Conservation (phyloP, 768 basidiomycete species). For the Hemileccinum rubropunctum region DNA sequence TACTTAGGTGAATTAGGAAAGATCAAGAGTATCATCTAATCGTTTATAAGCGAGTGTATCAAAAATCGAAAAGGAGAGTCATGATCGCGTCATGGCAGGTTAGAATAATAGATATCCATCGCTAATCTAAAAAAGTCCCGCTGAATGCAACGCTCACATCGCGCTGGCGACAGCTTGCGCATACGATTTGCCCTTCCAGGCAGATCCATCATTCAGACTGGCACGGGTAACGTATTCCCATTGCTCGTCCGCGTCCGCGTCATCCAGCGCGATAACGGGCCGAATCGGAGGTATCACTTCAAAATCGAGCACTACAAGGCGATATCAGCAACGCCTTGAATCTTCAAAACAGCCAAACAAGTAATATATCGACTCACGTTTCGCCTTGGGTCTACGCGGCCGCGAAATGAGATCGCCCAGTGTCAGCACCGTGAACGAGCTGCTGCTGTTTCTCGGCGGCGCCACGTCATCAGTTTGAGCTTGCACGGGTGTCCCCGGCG, state of each 20-base stretch:
- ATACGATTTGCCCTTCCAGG: slow-evolving; percentile 33
- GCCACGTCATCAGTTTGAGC: not conserved
- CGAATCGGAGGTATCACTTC: slow-evolving; percentile 32
- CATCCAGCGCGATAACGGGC: slow-evolving; percentile 32
- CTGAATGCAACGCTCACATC: slow-evolving; percentile 11
- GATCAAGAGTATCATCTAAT: slow-evolving; percentile 1
- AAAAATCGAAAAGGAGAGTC: slow-evolving; percentile 13
- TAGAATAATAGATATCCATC: slow-evolving; percentile 1
- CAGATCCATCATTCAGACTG: slow-evolving; percentile 24
- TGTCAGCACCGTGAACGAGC: slow-evolving; percentile 21
- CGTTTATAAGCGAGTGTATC: slow-evolving; percentile 11
- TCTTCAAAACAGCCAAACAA: not conserved
- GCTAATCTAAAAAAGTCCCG: not conserved
- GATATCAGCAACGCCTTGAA: not conserved
- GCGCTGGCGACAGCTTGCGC: slow-evolving; percentile 27
- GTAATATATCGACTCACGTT: slow-evolving; percentile 16
- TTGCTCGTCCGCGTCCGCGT: slow-evolving; percentile 26
- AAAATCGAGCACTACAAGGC: slow-evolving; percentile 23
- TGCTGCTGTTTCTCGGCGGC: slow-evolving; percentile 3
- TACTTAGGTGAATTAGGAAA: slow-evolving; percentile 18
- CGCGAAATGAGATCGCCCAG: slow-evolving; percentile 27
- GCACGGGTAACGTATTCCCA: slow-evolving; percentile 34
- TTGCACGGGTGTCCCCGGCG: not conserved
- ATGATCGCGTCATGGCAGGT: slow-evolving; percentile 11
- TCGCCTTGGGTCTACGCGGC: slow-evolving; percentile 22